Evolutionary conservation across 176 grass and related monocot genomes (phyloP).

Genomic region (Musa schizocarpa): DNA sequence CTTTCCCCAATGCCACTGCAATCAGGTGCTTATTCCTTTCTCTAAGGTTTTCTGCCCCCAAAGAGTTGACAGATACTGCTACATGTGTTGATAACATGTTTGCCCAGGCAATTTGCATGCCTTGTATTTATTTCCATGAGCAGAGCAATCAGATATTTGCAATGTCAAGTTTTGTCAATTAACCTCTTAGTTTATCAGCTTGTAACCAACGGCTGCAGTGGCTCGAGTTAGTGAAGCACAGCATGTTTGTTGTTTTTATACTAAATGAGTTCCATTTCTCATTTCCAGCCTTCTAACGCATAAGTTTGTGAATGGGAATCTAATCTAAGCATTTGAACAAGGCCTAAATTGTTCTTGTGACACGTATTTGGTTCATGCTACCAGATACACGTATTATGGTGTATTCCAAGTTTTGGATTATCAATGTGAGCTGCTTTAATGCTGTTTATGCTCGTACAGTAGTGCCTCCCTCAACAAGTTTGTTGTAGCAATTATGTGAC

Average conservation of each 20-base stretch:
- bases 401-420: too few species aligned
- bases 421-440: too few species aligned
- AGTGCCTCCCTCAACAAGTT: too few species aligned
- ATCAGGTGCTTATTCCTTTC: neutral
- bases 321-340: too few species aligned
- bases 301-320: too few species aligned
- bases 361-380: too few species aligned
- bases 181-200: neutral
- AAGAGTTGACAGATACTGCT: neutral
- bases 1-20: neutral
- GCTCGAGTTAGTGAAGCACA: neutral
- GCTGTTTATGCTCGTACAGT: too few species aligned
- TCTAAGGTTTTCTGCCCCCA: neutral
- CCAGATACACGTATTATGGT: too few species aligned
- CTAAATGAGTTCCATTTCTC: neutral
- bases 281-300: too few species aligned
- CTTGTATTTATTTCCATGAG: neutral
- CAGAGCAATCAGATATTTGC: neutral
- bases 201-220: neutral
- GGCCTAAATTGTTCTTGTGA: too few species aligned
- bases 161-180: slow-evolving; percentile 1
- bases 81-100: neutral
- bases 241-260: too few species aligned
- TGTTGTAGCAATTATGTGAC: too few species aligned
- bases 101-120: neutral